Base-by-base conservation (phyloP, 73 alveolate species). In the Symbiodinium natans region DNA sequence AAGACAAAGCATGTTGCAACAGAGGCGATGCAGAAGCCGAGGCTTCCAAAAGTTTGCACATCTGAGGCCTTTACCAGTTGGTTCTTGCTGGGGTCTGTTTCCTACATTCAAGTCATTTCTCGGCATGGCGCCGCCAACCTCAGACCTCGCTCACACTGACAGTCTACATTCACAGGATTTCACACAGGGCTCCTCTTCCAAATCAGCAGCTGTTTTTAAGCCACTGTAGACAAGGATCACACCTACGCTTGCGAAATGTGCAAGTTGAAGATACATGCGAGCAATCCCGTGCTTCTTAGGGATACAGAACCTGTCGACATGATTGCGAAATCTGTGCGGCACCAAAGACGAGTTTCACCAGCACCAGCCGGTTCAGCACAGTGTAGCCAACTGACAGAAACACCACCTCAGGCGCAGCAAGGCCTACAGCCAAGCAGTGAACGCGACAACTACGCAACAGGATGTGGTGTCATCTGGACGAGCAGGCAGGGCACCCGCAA, bases 161-260 rank as follows among this genome's bases (percentile, higher is more conserved):
- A n/a, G n/a, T n/a, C n/a, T n/a, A n/a, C n/a, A n/a, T n/a, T n/a
- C n/a, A n/a, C n/a, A n/a, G n/a, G n/a, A n/a, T n/a, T n/a, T n/a
- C n/a, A n/a, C 36, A 63, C 80, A 3, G 33, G 80, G 29, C 80
- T 63, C 80, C 80, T 63, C 80, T 2, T 63, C 80, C 4, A 63
- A 25, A 25, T 63, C 80, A 23, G 80, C 80, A 23, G 80, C 80
- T 19, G 80, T 63, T 89, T 90, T 90, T 41, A 40, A 40, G 86
- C 97, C 97, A 41, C 89, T 90, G 86, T 63, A 90, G n/a, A 90
- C 48, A 31, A 90, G 88, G 41, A 71, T 38, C 19, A 29, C 34
- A 29, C 97, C 97, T 41, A 11, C 27, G 80, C 80, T n/a, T n/a
- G n/a, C n/a, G n/a, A n/a, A n/a, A n/a, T n/a, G n/a, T n/a, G n/a